Conservation (phyloP, 1,284 basidiomycete species). For the Malassezia caprae region DNA sequence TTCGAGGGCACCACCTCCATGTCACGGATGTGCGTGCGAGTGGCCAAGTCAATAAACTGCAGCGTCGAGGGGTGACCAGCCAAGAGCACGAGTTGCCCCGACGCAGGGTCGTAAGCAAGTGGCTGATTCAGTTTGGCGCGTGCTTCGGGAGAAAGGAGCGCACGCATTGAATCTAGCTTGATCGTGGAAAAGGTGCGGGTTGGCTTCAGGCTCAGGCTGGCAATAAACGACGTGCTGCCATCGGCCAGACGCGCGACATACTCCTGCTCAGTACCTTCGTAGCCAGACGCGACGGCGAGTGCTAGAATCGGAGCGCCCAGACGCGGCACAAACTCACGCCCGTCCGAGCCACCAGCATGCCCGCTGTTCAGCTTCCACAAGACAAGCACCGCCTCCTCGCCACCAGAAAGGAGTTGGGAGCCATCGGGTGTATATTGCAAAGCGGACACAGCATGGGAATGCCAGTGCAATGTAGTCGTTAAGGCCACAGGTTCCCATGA, state of each 20-base stretch:
- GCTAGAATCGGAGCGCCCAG: conserved; percentile 69
- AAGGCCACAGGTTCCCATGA: conserved; percentile 51
- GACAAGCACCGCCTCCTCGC: conserved; percentile 88
- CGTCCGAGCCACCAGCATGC: conserved; percentile 20
- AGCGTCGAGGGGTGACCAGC: conserved; percentile 89
- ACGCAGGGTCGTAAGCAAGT: conserved; percentile 34
- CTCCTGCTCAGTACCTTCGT: conserved; percentile 59
- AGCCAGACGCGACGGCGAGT: conserved; percentile 56
- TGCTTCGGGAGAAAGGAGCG: conserved; percentile 11
- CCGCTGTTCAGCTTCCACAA: conserved; percentile 64
- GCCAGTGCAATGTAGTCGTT: conserved; percentile 87
- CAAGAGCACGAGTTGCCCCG: conserved; percentile 58
- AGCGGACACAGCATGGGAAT: conserved; percentile 85
- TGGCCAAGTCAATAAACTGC: conserved; percentile 72
- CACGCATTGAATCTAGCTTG: conserved; percentile 53
- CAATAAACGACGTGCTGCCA: conserved; percentile 70
- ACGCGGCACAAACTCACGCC: conserved; percentile 65
- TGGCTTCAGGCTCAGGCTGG: conserved; percentile 61
- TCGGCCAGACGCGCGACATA: conserved; percentile 75
- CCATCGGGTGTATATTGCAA: conserved; percentile 82
- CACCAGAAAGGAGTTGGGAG: conserved; percentile 83
- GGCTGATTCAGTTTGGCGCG: conserved; percentile 18
- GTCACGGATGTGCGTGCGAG: conserved; percentile 67
- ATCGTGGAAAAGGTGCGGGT: conserved; percentile 68
- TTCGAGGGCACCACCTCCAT: conserved; percentile 89